Evolutionary conservation across 345 rosid genomes (phyloP).

Genomic region (Populus davidiana): DNA sequence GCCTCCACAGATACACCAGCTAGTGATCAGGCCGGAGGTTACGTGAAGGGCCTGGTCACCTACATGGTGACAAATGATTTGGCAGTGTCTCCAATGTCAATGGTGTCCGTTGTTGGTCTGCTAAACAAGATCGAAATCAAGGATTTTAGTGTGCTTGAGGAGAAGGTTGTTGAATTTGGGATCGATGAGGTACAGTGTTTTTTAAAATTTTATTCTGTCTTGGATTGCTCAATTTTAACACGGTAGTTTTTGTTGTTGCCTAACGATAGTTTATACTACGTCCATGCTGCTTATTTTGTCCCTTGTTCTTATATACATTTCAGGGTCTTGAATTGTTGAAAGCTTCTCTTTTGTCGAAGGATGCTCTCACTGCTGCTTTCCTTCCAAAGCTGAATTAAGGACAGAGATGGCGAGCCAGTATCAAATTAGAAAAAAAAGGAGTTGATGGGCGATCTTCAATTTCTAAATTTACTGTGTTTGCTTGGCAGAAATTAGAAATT

Average conservation of each 20-base stretch:
- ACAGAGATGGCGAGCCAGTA: too few relatives aligned
- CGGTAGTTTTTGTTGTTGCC: too few relatives aligned
- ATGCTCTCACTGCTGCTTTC: not conserved
- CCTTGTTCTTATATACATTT: not conserved
- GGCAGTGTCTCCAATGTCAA: conserved; percentile 16
- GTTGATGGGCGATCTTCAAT: too few relatives aligned
- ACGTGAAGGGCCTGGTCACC: not conserved
- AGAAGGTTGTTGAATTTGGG: conserved; percentile 18
- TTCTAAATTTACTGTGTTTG: too few relatives aligned
- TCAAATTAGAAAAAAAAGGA: too few relatives aligned
- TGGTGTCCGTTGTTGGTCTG: not conserved
- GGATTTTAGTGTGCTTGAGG: conserved; percentile 11
- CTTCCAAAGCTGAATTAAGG: not conserved
- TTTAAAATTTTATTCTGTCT: too few relatives aligned
- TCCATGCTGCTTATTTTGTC: too few relatives aligned
- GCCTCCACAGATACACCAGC: not conserved
- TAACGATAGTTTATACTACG: too few relatives aligned
- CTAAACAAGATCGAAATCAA: conserved; percentile 18
- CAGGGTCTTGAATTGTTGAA: not conserved
- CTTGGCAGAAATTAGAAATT: too few relatives aligned
- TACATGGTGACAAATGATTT: conserved; percentile 17
- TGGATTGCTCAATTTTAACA: too few relatives aligned
- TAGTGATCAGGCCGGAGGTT: not conserved
- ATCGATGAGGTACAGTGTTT: not conserved
- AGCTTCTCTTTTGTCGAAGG: not conserved